Percentiles rank a stretch among this genome's conserved stretches.
Conservation (phyloP, 225 moss, liverwort and hornwort genomes). For the Pseudoscleropodium purum region DNA sequence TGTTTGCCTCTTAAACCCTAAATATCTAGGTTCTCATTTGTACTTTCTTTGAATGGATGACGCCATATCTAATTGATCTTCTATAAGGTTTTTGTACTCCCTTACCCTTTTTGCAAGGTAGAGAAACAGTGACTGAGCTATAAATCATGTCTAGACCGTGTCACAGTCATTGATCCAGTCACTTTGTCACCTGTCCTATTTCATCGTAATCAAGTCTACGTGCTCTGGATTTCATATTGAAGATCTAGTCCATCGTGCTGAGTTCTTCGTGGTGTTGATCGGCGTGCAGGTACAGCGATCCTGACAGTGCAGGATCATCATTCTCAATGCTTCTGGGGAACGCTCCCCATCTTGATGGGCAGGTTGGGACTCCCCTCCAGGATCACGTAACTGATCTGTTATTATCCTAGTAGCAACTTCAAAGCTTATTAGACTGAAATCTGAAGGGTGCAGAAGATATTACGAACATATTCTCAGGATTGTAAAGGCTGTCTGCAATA, state of each 20-base stretch:
- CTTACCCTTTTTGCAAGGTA: not conserved
- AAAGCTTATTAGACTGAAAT: not conserved
- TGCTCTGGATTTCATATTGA: not conserved
- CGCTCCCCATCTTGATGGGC: slow-evolving; percentile 88
- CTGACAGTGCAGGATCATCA: slow-evolving; percentile 86
- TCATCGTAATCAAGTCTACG: not conserved
- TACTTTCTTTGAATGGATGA: not conserved
- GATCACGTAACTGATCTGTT: not conserved
- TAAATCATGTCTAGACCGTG: not conserved
- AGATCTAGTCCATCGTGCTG: not conserved
- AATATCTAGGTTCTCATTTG: not conserved
- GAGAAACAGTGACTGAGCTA: not conserved
- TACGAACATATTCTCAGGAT: not conserved
- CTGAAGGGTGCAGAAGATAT: not conserved
- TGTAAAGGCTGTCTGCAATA: not conserved
- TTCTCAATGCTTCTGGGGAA: slow-evolving; percentile 91
- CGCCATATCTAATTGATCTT: not conserved
- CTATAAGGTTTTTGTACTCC: not conserved
- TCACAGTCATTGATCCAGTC: not conserved
- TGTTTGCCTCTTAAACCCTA: not conserved
- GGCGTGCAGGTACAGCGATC: slow-evolving; percentile 69
- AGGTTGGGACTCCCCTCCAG: slow-evolving; percentile 28
- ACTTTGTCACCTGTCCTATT: not conserved
- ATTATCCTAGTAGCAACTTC: not conserved
- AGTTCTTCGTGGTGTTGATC: not conserved